Evolutionary conservation across 1,284 basidiomycete species (phyloP).

Genomic region (Pseudozyma thailandica): DNA sequence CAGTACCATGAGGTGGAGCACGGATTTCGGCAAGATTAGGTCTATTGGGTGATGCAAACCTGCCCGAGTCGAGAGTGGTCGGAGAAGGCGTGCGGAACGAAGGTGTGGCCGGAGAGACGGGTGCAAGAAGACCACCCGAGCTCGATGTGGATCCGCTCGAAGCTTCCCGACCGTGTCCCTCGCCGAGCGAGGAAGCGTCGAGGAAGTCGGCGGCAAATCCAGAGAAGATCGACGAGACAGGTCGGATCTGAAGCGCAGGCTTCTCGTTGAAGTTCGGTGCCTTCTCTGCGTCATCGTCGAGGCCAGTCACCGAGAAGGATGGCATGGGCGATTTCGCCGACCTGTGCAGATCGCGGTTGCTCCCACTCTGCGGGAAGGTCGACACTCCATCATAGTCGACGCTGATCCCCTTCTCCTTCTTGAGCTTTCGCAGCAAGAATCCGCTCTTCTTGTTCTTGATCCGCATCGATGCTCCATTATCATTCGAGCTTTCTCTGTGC

Average conservation of each 20-base stretch:
- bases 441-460: slow-evolving; percentile 62
- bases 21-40: slow-evolving; percentile 33
- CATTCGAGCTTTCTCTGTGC: slow-evolving; percentile 27
- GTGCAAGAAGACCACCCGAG: slow-evolving; percentile 38
- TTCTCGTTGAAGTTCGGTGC: slow-evolving; percentile 16
- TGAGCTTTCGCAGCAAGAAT: slow-evolving; percentile 54
- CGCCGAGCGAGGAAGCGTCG: slow-evolving; percentile 40
- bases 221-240: slow-evolving; percentile 56
- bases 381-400: slow-evolving; percentile 41
- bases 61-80: slow-evolving; percentile 10
- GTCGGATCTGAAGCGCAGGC: slow-evolving; percentile 54
- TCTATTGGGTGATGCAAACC: slow-evolving; percentile 14
- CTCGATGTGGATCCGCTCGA: slow-evolving; percentile 23
- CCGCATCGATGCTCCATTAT: slow-evolving; percentile 26
- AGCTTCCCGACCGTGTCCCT: slow-evolving; percentile 23
- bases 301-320: slow-evolving; percentile 39
- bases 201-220: slow-evolving; percentile 54
- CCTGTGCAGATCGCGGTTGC: slow-evolving; percentile 21
- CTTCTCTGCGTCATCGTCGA: slow-evolving; percentile 33
- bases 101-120: slow-evolving; percentile 24
- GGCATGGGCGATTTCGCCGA: slow-evolving; percentile 41
- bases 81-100: slow-evolving; percentile 35
- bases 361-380: slow-evolving; percentile 29
- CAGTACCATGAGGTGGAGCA: slow-evolving; percentile 31
- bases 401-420: slow-evolving; percentile 53